Percentiles rank a stretch among this genome's conserved stretches.
Evolutionary conservation across 257 asterid genomes (phyloP).

Genomic region (Coffea eugenioides): DNA sequence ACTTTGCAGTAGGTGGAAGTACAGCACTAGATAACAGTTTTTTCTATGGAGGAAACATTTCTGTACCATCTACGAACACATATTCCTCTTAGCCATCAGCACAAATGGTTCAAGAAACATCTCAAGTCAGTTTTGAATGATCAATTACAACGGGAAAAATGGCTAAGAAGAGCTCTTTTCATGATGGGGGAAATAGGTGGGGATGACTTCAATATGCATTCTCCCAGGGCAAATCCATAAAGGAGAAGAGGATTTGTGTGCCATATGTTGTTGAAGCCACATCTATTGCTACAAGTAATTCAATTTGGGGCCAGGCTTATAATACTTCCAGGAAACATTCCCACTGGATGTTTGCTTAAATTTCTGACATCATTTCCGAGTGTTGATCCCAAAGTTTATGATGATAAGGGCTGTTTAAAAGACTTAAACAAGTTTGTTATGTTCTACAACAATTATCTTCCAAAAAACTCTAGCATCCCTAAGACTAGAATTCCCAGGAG

Average conservation of each 20-base stretch:
- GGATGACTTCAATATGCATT: conserved; percentile 29
- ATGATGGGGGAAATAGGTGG: conserved; percentile 26
- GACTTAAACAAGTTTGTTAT: neutral
- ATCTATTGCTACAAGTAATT: conserved; percentile 22
- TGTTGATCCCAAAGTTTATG: conserved; percentile 12
- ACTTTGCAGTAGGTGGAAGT: too few species aligned
- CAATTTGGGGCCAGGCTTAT: conserved; percentile 24
- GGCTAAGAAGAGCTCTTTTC: conserved; percentile 17
- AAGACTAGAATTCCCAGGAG: conserved; percentile 9
- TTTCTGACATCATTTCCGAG: neutral
- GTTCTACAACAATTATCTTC: conserved; percentile 1
- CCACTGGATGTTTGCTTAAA: conserved; percentile 11
- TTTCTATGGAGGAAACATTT: conserved; percentile 17
- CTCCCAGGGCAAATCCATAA: conserved; percentile 22
- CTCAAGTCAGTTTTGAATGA: neutral
- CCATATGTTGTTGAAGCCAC: conserved; percentile 18
- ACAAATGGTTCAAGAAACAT: conserved; percentile 28
- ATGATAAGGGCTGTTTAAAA: conserved; percentile 14
- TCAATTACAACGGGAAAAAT: neutral
- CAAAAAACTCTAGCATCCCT: conserved; percentile 8
- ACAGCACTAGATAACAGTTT: neutral
- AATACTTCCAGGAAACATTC: conserved; percentile 18
- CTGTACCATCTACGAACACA: conserved; percentile 15
- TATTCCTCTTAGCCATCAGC: conserved; percentile 25
- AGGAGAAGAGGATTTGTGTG: conserved; percentile 19